phyloP scores from a whole-genome alignment of 202 grass and related monocot species.

The Panicum hallii region DNA sequence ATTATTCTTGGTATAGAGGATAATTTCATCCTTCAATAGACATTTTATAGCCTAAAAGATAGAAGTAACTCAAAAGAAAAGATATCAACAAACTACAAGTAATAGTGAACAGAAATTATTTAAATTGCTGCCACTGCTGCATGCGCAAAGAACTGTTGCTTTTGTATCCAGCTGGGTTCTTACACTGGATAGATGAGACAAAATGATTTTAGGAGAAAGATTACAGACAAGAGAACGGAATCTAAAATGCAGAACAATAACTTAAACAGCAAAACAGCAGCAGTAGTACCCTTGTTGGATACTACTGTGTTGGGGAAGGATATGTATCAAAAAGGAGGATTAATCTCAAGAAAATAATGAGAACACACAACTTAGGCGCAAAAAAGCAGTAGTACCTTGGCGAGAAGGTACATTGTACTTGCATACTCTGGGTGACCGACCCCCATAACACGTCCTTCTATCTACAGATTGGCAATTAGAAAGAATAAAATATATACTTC shows the following conservation, averaged over 20 bases:
- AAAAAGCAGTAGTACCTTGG: slow-evolving; percentile 56
- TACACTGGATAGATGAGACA: background rate
- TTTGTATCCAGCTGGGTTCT: too few relatives aligned
- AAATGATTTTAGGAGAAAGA: background rate
- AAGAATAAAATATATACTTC: slow-evolving; percentile 34
- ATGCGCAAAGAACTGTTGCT: background rate
- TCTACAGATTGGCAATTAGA: slow-evolving; percentile 57
- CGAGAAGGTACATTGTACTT: slow-evolving; percentile 83
- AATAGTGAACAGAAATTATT: background rate
- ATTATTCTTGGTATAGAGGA: background rate
- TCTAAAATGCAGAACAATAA: slow-evolving; percentile 10
- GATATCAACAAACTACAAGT: background rate
- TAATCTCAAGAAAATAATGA: slow-evolving; percentile 37
- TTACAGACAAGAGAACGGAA: slow-evolving; percentile 15
- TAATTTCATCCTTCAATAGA: background rate
- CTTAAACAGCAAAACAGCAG: slow-evolving; percentile 6
- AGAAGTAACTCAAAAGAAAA: slow-evolving; percentile 13
- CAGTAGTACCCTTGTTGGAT: background rate
- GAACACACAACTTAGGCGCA: slow-evolving; percentile 27
- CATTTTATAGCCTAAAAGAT: background rate
- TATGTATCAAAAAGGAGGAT: background rate
- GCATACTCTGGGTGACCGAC: slow-evolving; percentile 75
- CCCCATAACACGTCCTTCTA: slow-evolving; percentile 80
- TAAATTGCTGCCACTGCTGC: background rate
- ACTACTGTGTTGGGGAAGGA: background rate